Evolutionary conservation across 208 protist species (phyloP).

Genomic region (Trypanosoma vivax): DNA sequence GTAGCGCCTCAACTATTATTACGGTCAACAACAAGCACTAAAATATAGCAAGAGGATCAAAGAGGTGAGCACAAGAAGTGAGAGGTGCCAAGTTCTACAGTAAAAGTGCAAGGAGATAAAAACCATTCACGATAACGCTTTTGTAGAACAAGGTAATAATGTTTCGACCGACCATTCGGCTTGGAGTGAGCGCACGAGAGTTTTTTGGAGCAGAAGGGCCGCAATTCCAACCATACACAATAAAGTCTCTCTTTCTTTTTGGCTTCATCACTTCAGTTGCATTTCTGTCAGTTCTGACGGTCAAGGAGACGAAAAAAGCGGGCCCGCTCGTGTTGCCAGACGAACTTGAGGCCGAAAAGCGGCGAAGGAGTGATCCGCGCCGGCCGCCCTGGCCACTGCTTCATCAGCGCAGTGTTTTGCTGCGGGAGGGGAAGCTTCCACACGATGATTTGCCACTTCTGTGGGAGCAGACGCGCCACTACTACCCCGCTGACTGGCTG

Average conservation of each 20-base stretch:
- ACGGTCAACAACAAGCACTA: too few species aligned
- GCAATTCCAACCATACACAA: conserved; percentile 67
- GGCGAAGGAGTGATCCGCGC: conserved; percentile 65
- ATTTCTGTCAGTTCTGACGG: conserved; percentile 66
- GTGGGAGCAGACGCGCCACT: conserved; percentile 80
- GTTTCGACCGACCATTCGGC: conserved; percentile 42
- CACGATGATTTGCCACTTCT: conserved; percentile 71
- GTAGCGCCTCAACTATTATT: too few species aligned
- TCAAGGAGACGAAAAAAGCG: conserved; percentile 76
- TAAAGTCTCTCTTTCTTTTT: conserved; percentile 75
- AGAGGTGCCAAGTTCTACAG: too few species aligned
- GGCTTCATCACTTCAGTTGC: conserved; percentile 64
- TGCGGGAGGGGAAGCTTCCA: conserved; percentile 67
- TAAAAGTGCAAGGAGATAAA: too few species aligned
- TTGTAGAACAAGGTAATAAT: conserved; percentile 14
- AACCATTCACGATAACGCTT: too few species aligned
- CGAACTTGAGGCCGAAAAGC: conserved; percentile 52
- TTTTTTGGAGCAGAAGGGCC: conserved; percentile 42
- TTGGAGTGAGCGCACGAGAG: conserved; percentile 40
- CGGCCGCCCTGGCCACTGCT: conserved; percentile 81
- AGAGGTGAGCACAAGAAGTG: too few species aligned
- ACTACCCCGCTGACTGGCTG: conserved; percentile 82
- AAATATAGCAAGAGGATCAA: too few species aligned
- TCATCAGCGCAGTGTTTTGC: conserved; percentile 69
- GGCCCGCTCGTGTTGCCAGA: conserved; percentile 69